phyloP scores from a whole-genome alignment of 202 grass and related monocot genomes.

The Elaeis oleifera region DNA sequence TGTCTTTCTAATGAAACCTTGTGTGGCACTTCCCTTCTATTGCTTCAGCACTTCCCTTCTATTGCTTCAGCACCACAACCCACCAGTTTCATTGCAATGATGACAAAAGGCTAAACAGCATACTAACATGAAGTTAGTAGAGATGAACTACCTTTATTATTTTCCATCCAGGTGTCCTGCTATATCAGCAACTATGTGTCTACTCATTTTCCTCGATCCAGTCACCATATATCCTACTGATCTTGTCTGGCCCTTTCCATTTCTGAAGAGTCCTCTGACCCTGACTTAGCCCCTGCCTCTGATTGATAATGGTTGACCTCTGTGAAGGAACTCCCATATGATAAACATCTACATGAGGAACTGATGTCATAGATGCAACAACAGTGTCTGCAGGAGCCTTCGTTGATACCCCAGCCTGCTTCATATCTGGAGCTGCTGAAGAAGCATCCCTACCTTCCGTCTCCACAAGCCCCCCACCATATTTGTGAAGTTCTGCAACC shows the following conservation, averaged over 20 bases:
- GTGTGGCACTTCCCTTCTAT: no score
- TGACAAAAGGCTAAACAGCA: no score
- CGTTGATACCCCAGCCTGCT: conserved; percentile 47
- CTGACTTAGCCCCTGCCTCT: conserved; percentile 49
- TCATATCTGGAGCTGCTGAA: conserved; percentile 48
- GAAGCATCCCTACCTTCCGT: conserved; percentile 44
- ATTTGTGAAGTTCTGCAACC: conserved; percentile 77
- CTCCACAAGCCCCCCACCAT: conserved; percentile 71
- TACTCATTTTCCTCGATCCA: conserved; percentile 95
- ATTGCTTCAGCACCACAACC: no score
- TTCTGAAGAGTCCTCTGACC: conserved; percentile 76
- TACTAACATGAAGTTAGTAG: no score
- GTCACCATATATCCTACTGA: conserved; percentile 96
- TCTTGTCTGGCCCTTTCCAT: conserved; percentile 96
- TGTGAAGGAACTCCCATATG: conserved; percentile 70
- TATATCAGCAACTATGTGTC: not conserved
- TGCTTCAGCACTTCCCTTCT: no score
- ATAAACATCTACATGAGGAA: conserved; percentile 66
- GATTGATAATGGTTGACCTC: conserved; percentile 44
- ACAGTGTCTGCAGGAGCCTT: conserved; percentile 51
- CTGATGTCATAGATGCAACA: conserved; percentile 24
- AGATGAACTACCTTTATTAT: no score
- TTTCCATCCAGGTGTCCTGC: no score
- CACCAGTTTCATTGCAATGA: no score
- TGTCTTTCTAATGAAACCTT: no score